phyloP scores from a whole-genome alignment of 1,139 yeast genomes.

The Yarrowia galli region DNA sequence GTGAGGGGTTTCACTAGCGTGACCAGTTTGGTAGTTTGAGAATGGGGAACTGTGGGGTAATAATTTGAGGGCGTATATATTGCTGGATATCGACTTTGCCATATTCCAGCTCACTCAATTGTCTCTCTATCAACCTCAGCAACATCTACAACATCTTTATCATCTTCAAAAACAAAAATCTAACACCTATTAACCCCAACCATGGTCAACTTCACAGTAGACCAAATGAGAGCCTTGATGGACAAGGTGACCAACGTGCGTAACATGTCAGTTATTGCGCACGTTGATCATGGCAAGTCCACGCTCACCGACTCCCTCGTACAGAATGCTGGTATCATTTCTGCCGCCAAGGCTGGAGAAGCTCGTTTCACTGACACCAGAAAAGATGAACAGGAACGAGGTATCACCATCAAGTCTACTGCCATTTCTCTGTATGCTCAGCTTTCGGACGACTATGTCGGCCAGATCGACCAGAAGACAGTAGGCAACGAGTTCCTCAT shows the following conservation, averaged over 20 bases:
- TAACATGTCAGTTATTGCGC: conserved; percentile 99
- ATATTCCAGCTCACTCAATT: not conserved
- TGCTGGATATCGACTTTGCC: not conserved
- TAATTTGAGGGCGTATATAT: conserved; percentile 3
- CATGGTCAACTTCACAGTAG: conserved; percentile 53
- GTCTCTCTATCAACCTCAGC: not conserved
- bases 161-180: not conserved
- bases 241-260: conserved; percentile 99
- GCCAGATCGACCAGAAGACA: conserved; percentile 95
- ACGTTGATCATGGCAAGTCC: conserved; percentile 99
- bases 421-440: conserved; percentile 96
- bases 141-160: conserved; percentile 9
- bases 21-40: conserved; percentile 22
- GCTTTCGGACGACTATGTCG: conserved; percentile 87
- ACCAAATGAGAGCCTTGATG: conserved; percentile 97
- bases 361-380: conserved; percentile 99
- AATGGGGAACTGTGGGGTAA: conserved; percentile 27
- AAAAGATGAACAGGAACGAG: conserved; percentile 99
- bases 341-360: conserved; percentile 99
- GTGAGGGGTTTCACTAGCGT: conserved; percentile 33
- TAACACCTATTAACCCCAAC: conserved; percentile 40
- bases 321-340: conserved; percentile 98
- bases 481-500: conserved; percentile 93
- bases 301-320: conserved; percentile 99
- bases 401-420: conserved; percentile 98